A percentile compares a stretch with the other conserved stretches of the same genome.
Conservation (phyloP, 306 rosid species). For the Cucumis cinereus region DNA sequence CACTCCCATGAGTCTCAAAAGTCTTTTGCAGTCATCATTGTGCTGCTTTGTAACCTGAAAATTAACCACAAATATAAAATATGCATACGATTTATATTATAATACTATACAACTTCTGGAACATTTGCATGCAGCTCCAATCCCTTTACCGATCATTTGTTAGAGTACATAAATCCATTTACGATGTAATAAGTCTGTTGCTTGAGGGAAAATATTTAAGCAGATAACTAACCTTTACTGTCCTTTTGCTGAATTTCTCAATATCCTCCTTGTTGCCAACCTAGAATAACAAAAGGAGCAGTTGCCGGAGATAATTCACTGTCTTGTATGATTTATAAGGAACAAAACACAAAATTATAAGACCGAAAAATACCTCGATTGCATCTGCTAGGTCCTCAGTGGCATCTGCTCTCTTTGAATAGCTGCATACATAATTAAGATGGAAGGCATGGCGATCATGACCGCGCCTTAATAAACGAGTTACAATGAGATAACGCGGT, state of each 20-base stretch:
- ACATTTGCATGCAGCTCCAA: background rate
- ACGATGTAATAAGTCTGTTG: background rate
- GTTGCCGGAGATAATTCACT: background rate
- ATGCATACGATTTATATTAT: background rate
- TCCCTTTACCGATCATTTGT: background rate
- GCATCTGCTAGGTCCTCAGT: constrained; percentile 63
- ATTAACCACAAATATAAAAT: constrained; percentile 12
- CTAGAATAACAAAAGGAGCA: constrained; percentile 31
- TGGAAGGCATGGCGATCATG: background rate
- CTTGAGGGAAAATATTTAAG: background rate
- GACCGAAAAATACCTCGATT: constrained; percentile 34
- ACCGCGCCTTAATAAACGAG: background rate
- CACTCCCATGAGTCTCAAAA: constrained; percentile 92
- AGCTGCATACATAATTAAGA: constrained; percentile 28
- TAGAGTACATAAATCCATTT: background rate
- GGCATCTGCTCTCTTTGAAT: constrained; percentile 72
- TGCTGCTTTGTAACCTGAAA: constrained; percentile 89
- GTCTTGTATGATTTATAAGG: background rate
- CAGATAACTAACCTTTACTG: constrained; percentile 61
- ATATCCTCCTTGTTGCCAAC: constrained; percentile 74
- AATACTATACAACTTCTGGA: background rate
- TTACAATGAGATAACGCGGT: background rate
- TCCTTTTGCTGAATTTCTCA: constrained; percentile 89
- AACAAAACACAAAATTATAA: background rate
- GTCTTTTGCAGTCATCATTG: constrained; percentile 86